phyloP scores from a whole-genome alignment of 1,284 basidiomycete species.

The Rugiboletus extremiorientalis region DNA sequence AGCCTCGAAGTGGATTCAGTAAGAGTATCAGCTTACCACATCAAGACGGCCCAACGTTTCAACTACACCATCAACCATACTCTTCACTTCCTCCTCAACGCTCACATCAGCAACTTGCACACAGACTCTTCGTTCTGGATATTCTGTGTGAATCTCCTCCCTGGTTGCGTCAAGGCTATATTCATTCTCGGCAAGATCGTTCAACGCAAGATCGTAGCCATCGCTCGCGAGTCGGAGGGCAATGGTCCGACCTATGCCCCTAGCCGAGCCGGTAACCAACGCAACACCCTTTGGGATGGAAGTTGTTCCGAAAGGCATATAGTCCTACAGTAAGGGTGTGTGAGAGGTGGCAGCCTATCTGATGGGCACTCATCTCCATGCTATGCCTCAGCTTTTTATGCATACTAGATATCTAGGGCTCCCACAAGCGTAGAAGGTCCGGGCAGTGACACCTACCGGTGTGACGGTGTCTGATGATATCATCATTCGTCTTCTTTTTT shows the following conservation, averaged over 20 bases:
- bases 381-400: background rate
- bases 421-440: background rate
- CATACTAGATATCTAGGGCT: background rate
- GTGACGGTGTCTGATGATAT: no score
- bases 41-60: slow-evolving; percentile 36
- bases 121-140: slow-evolving; percentile 24
- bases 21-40: slow-evolving; percentile 31
- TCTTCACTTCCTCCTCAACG: slow-evolving; percentile 37
- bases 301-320: slow-evolving; percentile 5
- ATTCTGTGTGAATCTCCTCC: slow-evolving; percentile 28
- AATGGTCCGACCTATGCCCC: slow-evolving; percentile 39
- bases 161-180: slow-evolving; percentile 18
- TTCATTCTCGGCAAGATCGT: slow-evolving; percentile 30
- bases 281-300: slow-evolving; percentile 23
- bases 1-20: background rate
- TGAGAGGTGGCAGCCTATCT: background rate
- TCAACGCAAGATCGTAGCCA: slow-evolving; percentile 39
- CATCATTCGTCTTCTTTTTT: no score
- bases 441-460: no score
- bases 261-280: slow-evolving; percentile 37
- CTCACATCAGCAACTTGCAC: slow-evolving; percentile 35
- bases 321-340: background rate
- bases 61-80: slow-evolving; percentile 34
- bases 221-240: slow-evolving; percentile 37
- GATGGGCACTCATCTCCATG: background rate